Conservation (phyloP, 495 filamentous ascomycete genomes). For the Xylaria curta region DNA sequence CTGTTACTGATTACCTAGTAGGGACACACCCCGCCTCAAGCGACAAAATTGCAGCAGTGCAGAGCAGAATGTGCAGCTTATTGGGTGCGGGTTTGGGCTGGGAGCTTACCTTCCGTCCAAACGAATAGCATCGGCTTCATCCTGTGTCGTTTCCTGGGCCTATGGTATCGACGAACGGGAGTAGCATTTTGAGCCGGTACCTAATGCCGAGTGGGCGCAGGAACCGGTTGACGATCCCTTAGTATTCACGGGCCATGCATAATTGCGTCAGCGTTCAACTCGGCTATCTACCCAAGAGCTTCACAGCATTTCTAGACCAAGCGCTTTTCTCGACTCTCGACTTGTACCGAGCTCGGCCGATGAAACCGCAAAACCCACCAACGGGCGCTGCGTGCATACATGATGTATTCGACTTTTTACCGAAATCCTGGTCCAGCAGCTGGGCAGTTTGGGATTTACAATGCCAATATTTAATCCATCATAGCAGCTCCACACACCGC, state of each 20-base stretch:
- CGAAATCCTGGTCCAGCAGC: neutral
- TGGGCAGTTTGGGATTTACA: neutral
- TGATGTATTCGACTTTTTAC: slow-evolving; percentile 11
- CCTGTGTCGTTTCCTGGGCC: neutral
- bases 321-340: neutral
- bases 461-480: neutral
- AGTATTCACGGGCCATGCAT: slow-evolving; percentile 15
- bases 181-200: neutral
- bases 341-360: neutral
- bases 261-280: slow-evolving; percentile 26
- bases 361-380: neutral
- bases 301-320: slow-evolving; percentile 12
- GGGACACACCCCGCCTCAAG: neutral
- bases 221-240: slow-evolving; percentile 5
- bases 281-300: neutral
- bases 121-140: neutral
- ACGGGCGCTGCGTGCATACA: neutral
- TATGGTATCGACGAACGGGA: neutral
- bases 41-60: neutral
- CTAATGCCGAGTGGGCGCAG: neutral
- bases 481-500: neutral
- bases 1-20: neutral
- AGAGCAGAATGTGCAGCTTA: neutral
- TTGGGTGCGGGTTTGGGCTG: neutral
- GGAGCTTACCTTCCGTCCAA: neutral